Evolutionary conservation across 805 yeast genomes (phyloP).

Genomic region (Saccharomyces paradoxus): DNA sequence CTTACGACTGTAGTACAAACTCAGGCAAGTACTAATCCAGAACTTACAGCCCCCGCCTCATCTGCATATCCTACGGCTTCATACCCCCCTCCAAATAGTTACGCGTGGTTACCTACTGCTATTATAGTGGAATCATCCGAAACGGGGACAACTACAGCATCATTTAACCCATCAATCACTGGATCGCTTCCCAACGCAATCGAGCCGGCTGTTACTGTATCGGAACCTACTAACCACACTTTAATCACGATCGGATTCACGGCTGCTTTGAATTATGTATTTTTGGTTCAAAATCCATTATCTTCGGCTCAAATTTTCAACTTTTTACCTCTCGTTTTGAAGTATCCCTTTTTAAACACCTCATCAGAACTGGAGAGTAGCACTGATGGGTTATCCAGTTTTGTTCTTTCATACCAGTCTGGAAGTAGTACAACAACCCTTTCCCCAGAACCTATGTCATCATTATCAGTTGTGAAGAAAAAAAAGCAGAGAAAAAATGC

Average conservation of each 20-base stretch:
- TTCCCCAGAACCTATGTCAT: not conserved
- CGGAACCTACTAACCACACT: conserved; percentile 28
- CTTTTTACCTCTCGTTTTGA: conserved; percentile 69
- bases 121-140: conserved; percentile 53
- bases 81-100: conserved; percentile 30
- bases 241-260: conserved; percentile 43
- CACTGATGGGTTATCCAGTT: not conserved
- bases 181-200: conserved; percentile 37
- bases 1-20: conserved; percentile 37
- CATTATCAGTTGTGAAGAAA: not conserved
- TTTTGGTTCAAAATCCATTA: conserved; percentile 73
- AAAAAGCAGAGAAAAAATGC: not conserved
- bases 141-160: conserved; percentile 38
- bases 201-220: conserved; percentile 34
- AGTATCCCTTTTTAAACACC: conserved; percentile 45
- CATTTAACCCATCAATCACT: conserved; percentile 28
- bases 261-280: conserved; percentile 72
- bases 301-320: conserved; percentile 67
- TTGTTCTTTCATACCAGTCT: conserved; percentile 15
- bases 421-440: not conserved
- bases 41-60: conserved; percentile 13
- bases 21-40: conserved; percentile 33
- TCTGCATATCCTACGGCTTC: conserved; percentile 17
- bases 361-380: not conserved
- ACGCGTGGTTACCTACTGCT: conserved; percentile 59